Percentiles rank a stretch among this genome's conserved stretches.
phyloP scores from a whole-genome alignment of 495 filamentous ascomycete species.

The Hypoxylon fuscum region DNA sequence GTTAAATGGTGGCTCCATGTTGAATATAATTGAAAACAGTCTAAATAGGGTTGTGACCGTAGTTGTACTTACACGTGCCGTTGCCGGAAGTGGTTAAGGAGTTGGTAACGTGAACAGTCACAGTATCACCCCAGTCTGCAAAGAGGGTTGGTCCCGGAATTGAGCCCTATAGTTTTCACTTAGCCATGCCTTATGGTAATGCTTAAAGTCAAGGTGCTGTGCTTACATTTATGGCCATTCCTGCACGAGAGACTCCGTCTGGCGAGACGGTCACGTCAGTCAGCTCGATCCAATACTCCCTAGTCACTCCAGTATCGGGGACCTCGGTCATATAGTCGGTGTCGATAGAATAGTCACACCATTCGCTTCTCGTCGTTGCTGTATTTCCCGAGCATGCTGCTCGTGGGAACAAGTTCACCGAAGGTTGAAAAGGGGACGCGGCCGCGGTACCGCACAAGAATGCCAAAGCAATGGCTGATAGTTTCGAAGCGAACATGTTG shows the following conservation, averaged over 20 bases:
- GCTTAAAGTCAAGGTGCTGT: no score
- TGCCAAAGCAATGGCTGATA: constrained; percentile 21
- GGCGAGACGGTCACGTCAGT: constrained; percentile 56
- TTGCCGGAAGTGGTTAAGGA: constrained; percentile 31
- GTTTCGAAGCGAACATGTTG: constrained; percentile 33
- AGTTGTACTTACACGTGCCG: constrained; percentile 27
- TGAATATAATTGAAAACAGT: no score
- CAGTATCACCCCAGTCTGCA: constrained; percentile 58
- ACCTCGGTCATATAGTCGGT: constrained; percentile 61
- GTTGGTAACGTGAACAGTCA: constrained; percentile 42
- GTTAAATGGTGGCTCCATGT: no score
- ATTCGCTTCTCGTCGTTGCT: constrained; percentile 46
- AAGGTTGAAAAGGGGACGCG: constrained; percentile 28
- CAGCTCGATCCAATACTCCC: constrained; percentile 57
- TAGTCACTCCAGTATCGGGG: constrained; percentile 58
- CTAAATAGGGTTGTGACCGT: no score
- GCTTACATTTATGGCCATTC: constrained; percentile 53
- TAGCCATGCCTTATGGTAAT: neutral
- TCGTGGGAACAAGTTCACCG: constrained; percentile 36
- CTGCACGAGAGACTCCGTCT: constrained; percentile 56
- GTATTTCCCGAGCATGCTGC: constrained; percentile 51
- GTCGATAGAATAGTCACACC: constrained; percentile 58
- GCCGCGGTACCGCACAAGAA: constrained; percentile 16
- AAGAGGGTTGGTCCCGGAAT: constrained; percentile 55
- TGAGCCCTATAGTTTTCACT: constrained; percentile 34